Evolutionary conservation across 176 grass and related monocot genomes (phyloP).

Genomic region (Triticum monococcum): DNA sequence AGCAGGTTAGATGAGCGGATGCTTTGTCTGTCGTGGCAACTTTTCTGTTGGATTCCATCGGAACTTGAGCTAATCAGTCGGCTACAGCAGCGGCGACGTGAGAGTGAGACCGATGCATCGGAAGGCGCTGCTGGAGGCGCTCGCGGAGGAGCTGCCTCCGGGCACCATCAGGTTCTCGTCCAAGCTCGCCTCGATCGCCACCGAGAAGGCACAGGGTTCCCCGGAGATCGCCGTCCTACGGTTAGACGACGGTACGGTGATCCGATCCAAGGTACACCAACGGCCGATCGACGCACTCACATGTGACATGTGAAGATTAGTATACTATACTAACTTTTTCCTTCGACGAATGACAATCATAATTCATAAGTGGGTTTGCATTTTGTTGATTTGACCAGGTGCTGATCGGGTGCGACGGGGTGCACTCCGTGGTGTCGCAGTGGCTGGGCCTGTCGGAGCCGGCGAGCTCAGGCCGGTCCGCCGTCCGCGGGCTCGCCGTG

Average conservation of each 20-base stretch:
- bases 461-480: conserved; percentile 31
- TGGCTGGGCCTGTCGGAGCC: conserved; percentile 60
- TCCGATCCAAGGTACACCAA: conserved; percentile 62
- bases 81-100: not conserved
- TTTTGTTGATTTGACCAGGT: conserved; percentile 14
- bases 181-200: conserved; percentile 49
- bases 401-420: conserved; percentile 68
- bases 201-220: conserved; percentile 5
- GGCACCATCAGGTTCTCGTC: conserved; percentile 70
- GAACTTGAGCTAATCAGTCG: not conserved
- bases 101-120: conserved; percentile 38
- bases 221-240: conserved; percentile 32
- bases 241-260: conserved; percentile 56
- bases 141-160: conserved; percentile 60
- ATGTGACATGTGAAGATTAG: not conserved
- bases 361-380: not conserved
- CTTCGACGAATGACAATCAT: not conserved
- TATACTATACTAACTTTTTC: not conserved
- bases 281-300: not conserved
- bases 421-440: conserved; percentile 56
- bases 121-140: conserved; percentile 53
- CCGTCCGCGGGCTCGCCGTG: conserved; percentile 46
- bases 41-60: not conserved
- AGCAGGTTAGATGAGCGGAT: conserved; percentile 26
- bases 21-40: not conserved